These are phyloP conservation scores for Pneumocystis sp. DNA, from an alignment of 1,139 yeast species.

Conservation along the genomic window DNA sequence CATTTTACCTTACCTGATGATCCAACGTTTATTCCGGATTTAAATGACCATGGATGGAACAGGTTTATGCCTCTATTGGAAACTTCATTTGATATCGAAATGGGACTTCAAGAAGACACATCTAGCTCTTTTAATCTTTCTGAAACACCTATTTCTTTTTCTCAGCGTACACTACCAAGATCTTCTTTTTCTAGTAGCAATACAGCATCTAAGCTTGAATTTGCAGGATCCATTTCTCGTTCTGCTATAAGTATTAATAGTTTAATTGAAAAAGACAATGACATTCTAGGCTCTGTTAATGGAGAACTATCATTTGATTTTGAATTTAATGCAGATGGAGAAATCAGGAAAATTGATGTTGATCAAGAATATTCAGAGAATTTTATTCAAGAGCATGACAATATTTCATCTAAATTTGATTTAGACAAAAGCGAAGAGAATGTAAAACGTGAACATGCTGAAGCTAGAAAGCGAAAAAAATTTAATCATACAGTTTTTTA, in stretches of 20 bases:
- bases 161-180: conserved; percentile 1
- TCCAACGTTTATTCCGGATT: conserved; percentile 7
- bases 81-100: background rate
- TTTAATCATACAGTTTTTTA: background rate
- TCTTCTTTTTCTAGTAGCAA: background rate
- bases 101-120: background rate
- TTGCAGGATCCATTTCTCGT: background rate
- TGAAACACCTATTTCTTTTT: background rate
- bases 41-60: background rate
- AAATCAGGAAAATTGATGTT: conserved; percentile 1
- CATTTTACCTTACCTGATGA: conserved; percentile 8
- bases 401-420: background rate
- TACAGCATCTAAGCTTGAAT: background rate
- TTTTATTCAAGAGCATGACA: background rate
- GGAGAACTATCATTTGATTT: conserved; percentile 6
- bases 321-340: conserved; percentile 9
- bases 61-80: background rate
- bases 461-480: background rate
- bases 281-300: conserved; percentile 1
- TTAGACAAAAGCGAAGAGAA: background rate
- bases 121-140: background rate
- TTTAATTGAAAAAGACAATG: conserved; percentile 5
- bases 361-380: background rate
- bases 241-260: conserved; percentile 3
- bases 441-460: background rate